phyloP scores from a whole-genome alignment of 1,284 basidiomycete genomes.

The Lentinus polychrous region DNA sequence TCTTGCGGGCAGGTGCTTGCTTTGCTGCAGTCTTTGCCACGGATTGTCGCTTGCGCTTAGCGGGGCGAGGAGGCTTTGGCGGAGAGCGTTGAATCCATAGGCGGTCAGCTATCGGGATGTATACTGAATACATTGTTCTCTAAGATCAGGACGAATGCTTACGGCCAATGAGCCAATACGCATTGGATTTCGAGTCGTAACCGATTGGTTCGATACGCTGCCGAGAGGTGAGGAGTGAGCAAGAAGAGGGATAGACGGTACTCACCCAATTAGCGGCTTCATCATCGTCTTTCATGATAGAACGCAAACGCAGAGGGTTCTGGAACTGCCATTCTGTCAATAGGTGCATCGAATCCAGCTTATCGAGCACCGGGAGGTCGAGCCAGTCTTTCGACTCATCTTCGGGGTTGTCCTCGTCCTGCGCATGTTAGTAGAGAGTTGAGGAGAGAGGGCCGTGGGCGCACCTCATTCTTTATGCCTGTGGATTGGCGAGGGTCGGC shows the following conservation, averaged over 20 bases:
- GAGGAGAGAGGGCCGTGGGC: background rate
- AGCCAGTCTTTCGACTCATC: constrained; percentile 55
- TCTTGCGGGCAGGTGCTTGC: constrained; percentile 7
- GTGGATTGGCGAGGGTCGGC: background rate
- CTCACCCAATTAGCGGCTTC: constrained; percentile 70
- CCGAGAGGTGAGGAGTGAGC: constrained; percentile 4
- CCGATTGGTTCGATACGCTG: constrained; percentile 86
- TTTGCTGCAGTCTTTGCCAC: constrained; percentile 13
- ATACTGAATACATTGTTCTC: constrained; percentile 6
- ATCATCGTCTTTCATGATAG: constrained; percentile 71
- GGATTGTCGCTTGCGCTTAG: constrained; percentile 50
- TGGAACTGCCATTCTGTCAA: constrained; percentile 80
- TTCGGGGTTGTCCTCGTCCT: constrained; percentile 10
- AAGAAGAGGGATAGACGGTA: constrained; percentile 12
- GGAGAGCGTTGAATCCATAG: constrained; percentile 79
- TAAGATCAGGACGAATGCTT: constrained; percentile 15
- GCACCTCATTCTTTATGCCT: background rate
- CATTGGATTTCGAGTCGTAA: constrained; percentile 74
- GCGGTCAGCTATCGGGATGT: constrained; percentile 51
- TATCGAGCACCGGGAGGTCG: constrained; percentile 60
- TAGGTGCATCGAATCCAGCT: constrained; percentile 71
- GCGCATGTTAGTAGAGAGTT: background rate
- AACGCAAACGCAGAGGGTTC: constrained; percentile 56
- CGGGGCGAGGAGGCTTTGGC: constrained; percentile 41
- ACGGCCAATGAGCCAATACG: constrained; percentile 87